Base-by-base conservation (phyloP, 352 stramenopile genomes). In the Globisporangium orthogonon region DNA sequence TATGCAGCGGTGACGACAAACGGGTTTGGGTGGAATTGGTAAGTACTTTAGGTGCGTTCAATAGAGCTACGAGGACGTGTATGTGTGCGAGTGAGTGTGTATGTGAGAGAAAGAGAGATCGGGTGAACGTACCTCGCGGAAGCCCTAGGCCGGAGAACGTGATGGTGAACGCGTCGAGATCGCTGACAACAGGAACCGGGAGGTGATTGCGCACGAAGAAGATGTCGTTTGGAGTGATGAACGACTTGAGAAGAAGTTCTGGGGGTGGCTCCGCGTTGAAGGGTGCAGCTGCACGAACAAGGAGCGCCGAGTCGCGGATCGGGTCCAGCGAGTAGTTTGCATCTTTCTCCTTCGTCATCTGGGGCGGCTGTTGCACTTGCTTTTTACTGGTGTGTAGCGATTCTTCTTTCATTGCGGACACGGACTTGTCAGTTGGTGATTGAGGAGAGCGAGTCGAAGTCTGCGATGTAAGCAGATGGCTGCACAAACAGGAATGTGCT, bases 121-220 rank as follows among this genome's bases (percentile, higher is more conserved):
- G 10, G n/a, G 54, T 47, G 65, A 29, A 13, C 50, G 64, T 47
- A 54, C 60, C 72, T 40, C 76, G 76, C 1, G 62, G 50, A 7
- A 92, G 39, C 1, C 84, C 83, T 7, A 88, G 46, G 29, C 84
- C 85, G 1, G 71, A 61, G 52, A 96, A 74, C 52, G 86, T 87
- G 41, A 97, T 57, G 3, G 63, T 73, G 62, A 78, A 91, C 5
- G 66, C 67, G 7, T 87, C 69, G 7, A 64, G 50, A 40, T 58
- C 58, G 23, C 91, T 70, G 29, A 94, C 68, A 7, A 96, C 67
- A 0, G 97, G 97, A 2, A 99, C 97, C 1, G 97, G 96, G 60
- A 99, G 84, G 71, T 99, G 97, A 78, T 99, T 97, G 7, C 97
- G 78, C 63, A 98, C 96, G 66, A 98, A 99, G 76, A 98, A 99